A percentile compares a stretch with the other conserved stretches of the same genome.
phyloP scores from a whole-genome alignment of 192 early-diverging fungal species.

The Backusella mclennaniae region DNA sequence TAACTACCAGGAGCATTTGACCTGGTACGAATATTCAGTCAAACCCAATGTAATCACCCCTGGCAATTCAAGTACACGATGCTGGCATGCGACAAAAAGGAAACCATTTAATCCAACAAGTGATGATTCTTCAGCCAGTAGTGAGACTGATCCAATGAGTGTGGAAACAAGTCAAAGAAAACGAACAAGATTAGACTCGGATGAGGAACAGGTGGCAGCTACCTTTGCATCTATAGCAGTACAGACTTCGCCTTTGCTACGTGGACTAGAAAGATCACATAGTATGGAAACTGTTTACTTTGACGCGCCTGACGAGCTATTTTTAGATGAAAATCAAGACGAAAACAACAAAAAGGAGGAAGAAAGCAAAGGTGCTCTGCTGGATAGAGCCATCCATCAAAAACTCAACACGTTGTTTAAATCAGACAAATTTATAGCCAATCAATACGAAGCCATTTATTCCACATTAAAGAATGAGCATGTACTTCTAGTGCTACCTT shows the following conservation, averaged over 20 bases:
- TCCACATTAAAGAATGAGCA: not conserved
- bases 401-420: not conserved
- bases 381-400: not conserved
- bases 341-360: not conserved
- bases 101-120: not conserved
- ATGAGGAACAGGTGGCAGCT: not conserved
- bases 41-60: not conserved
- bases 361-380: not conserved
- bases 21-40: not conserved
- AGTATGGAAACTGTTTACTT: not conserved
- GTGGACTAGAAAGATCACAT: not conserved
- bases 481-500: not conserved
- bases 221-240: not conserved
- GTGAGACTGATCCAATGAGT: not conserved
- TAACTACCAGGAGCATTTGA: not conserved
- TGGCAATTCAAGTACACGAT: not conserved
- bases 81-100: not conserved
- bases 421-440: not conserved
- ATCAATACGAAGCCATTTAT: not conserved
- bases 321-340: not conserved
- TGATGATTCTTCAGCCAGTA: not conserved
- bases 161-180: not conserved
- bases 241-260: not conserved
- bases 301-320: not conserved
- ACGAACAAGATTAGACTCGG: not conserved